Percentiles rank a stretch among this genome's conserved stretches.
phyloP scores from a whole-genome alignment of 148 eudicot genomes.

The Rhododendron kiyosumense region DNA sequence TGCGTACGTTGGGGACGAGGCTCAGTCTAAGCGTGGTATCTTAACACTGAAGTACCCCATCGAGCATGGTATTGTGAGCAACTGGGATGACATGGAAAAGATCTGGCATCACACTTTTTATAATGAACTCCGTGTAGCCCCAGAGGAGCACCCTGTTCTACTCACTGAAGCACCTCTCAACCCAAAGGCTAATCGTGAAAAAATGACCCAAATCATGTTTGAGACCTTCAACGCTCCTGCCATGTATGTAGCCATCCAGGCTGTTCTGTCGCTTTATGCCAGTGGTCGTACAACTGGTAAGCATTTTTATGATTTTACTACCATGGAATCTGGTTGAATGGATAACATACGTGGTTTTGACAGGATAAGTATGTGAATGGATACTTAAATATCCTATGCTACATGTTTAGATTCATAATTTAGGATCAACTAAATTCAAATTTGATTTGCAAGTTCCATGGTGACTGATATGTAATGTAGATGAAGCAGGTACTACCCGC shows the following conservation, averaged over 20 bases:
- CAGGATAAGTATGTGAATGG: neutral
- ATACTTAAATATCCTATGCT: neutral
- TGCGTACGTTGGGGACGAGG: slow-evolving; percentile 31
- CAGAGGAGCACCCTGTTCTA: slow-evolving; percentile 57
- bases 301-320: neutral
- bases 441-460: neutral
- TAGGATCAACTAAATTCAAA: neutral
- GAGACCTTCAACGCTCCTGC: neutral
- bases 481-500: neutral
- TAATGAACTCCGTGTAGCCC: slow-evolving; percentile 55
- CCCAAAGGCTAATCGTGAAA: slow-evolving; percentile 57
- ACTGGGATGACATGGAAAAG: slow-evolving; percentile 56
- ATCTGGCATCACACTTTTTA: neutral
- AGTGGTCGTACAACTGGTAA: slow-evolving; percentile 48
- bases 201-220: slow-evolving; percentile 17
- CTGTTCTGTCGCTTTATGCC: slow-evolving; percentile 27
- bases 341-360: neutral
- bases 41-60: slow-evolving; percentile 50
- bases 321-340: neutral
- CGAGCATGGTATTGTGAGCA: slow-evolving; percentile 61
- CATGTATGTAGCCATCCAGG: neutral
- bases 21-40: slow-evolving; percentile 55
- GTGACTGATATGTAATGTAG: neutral
- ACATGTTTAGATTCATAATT: neutral
- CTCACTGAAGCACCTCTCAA: slow-evolving; percentile 54